A percentile compares a stretch with the other conserved stretches of the same genome.
These are phyloP conservation scores for Climacium dendroides DNA, from an alignment of 225 moss, liverwort and hornwort genomes.

Conservation along the genomic window DNA sequence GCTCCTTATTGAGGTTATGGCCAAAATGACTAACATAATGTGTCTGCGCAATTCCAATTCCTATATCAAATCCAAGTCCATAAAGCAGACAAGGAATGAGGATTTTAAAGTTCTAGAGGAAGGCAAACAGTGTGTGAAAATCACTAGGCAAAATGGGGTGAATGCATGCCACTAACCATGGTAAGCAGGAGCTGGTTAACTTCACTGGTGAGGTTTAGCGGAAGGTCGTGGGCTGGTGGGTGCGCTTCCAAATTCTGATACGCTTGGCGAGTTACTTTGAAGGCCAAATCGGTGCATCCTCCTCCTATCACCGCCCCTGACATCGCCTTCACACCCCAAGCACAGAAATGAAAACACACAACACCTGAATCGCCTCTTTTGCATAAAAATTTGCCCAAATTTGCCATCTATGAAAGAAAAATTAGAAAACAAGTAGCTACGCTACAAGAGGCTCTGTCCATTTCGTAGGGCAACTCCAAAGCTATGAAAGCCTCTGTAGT, in stretches of 20 bases:
- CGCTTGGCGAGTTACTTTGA: slow-evolving; percentile 30
- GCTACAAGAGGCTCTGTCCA: background rate
- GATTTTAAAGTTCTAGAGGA: background rate
- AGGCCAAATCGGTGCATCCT: slow-evolving; percentile 41
- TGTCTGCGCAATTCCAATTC: background rate
- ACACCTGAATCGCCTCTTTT: background rate
- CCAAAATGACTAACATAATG: background rate
- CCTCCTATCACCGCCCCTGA: slow-evolving; percentile 57
- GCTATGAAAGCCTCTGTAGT: background rate
- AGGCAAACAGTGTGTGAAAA: background rate
- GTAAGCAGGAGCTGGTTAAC: slow-evolving; percentile 66
- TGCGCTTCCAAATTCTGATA: slow-evolving; percentile 46
- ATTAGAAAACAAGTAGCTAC: background rate
- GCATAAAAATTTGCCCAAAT: background rate
- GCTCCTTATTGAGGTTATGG: background rate
- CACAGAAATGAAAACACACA: background rate
- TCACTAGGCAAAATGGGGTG: background rate
- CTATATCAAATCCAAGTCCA: background rate
- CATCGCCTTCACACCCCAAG: slow-evolving; percentile 30
- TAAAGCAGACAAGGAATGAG: background rate
- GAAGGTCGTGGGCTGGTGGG: slow-evolving; percentile 66
- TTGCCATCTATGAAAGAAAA: background rate
- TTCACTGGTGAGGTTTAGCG: slow-evolving; percentile 53
- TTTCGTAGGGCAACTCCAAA: background rate
- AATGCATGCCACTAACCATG: slow-evolving; percentile 22